Base-by-base conservation (phyloP, 495 filamentous ascomycete genomes). In the Glarea lozoyensis region DNA sequence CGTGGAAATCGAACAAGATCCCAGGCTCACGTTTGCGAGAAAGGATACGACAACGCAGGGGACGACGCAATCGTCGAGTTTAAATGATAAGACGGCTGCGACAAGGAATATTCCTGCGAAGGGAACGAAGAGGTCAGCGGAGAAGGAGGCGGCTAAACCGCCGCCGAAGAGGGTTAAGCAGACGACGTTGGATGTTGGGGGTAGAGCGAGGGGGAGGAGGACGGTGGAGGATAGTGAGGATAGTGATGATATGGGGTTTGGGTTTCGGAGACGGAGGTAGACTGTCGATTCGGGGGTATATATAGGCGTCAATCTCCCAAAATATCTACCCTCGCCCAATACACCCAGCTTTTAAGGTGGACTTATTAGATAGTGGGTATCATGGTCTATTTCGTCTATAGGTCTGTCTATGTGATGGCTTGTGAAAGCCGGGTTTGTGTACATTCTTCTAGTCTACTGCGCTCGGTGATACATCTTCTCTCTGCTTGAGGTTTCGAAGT, bases 221-320 rank as follows among this genome's bases (percentile, higher is more conserved):
- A 23, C 57, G 54, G 30, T 64, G 48, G 69, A 66, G 13, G 71
- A 51, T 38, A 43, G 45, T 21, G 45, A 48, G 16, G 42, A 71
- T 40, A 68, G 64, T 46, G 71, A 72, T 56, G 73, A 67, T 45
- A 52, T 75, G 38, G 68, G 66, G 50, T 75, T 75, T 50, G 59
- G 63, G 34, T 73, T 73, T 56, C 58, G 55, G 40, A 46, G 37
- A 19, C n/a, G 42, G 13, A 36, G 20, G 24, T 44, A 22, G 34
- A 16, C 16, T 21, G 44, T 16, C 37, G 4, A 15, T 13, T 9
- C 0, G 4, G 29, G 29, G 7, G 16, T 42, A 10, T 7, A 29
- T 29, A 7, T 29, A n/a, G n/a, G n/a, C n/a, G n/a, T n/a, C n/a
- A n/a, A n/a, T n/a, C n/a, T n/a, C n/a, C n/a, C n/a, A n/a, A n/a